Evolutionary conservation across 2,329 filamentous ascomycete genomes (phyloP).

Genomic region (Scytalidium lignicola): DNA sequence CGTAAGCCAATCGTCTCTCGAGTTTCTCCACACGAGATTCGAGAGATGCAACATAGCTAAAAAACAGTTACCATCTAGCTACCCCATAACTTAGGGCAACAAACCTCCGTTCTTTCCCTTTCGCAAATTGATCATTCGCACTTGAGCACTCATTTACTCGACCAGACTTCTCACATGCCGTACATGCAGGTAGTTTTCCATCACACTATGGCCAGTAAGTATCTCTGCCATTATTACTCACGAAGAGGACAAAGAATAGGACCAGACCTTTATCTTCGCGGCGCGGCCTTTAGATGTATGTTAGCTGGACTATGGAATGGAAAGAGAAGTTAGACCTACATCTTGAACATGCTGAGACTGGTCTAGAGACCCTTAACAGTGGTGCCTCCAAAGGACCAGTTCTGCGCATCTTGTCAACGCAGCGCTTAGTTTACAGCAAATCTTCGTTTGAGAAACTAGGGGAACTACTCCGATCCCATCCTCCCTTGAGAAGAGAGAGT

Average conservation of each 20-base stretch:
- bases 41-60: conserved; percentile 86
- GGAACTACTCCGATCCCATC: neutral
- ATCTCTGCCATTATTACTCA: conserved; percentile 1
- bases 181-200: conserved; percentile 91
- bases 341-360: conserved; percentile 74
- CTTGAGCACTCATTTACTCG: conserved; percentile 84
- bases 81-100: conserved; percentile 9
- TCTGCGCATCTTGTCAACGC: conserved; percentile 14
- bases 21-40: conserved; percentile 86
- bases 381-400: conserved; percentile 37
- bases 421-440: neutral
- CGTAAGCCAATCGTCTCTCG: conserved; percentile 69
- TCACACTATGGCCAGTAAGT: conserved; percentile 59
- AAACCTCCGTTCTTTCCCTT: conserved; percentile 87
- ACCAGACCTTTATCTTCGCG: conserved; percentile 79
- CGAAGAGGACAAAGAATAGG: neutral
- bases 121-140: conserved; percentile 91
- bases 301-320: neutral
- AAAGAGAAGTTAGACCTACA: conserved; percentile 40
- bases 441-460: neutral
- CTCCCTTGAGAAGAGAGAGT: neutral
- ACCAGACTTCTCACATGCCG: conserved; percentile 88
- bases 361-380: conserved; percentile 67
- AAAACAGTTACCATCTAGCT: conserved; percentile 12
- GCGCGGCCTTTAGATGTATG: conserved; percentile 52